Conservation (phyloP, 2,329 filamentous ascomycete genomes). For the Gnomoniopsis smithogilvyi region DNA sequence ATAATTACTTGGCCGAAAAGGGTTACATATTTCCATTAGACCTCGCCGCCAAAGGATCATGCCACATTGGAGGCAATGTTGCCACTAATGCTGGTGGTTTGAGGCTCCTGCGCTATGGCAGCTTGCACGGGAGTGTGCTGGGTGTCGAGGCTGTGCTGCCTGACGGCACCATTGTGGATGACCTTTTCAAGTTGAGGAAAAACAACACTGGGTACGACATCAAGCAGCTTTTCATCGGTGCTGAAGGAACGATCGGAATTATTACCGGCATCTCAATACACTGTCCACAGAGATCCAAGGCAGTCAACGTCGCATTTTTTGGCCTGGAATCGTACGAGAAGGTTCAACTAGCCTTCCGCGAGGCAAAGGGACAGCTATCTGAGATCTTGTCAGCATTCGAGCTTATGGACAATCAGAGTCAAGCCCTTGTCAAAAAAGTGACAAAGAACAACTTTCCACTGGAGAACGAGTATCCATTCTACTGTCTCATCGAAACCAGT, state of each 20-base stretch:
- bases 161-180: conserved; percentile 87
- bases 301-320: conserved; percentile 93
- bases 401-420: conserved; percentile 86
- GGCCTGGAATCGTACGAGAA: conserved; percentile 88
- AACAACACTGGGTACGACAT: conserved; percentile 99
- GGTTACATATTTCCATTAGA: conserved; percentile 93
- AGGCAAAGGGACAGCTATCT: conserved; percentile 84
- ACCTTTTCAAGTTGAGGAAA: conserved; percentile 84
- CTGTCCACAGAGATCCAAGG: conserved; percentile 81
- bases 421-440: conserved; percentile 71
- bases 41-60: conserved; percentile 95
- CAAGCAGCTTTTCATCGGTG: conserved; percentile 95
- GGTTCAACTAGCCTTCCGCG: conserved; percentile 78
- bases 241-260: conserved; percentile 91
- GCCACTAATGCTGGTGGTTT: conserved; percentile 94
- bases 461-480: conserved; percentile 84
- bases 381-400: conserved; percentile 98
- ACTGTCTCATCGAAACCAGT: conserved; percentile 94
- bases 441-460: conserved; percentile 77
- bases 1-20: conserved; percentile 78
- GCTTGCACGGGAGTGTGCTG: conserved; percentile 87
- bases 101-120: conserved; percentile 86
- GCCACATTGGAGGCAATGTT: conserved; percentile 93
- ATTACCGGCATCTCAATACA: conserved; percentile 88
- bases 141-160: conserved; percentile 92